These are phyloP conservation scores for Russula earlei DNA, from an alignment of 768 basidiomycete species.

Conservation along the genomic window DNA sequence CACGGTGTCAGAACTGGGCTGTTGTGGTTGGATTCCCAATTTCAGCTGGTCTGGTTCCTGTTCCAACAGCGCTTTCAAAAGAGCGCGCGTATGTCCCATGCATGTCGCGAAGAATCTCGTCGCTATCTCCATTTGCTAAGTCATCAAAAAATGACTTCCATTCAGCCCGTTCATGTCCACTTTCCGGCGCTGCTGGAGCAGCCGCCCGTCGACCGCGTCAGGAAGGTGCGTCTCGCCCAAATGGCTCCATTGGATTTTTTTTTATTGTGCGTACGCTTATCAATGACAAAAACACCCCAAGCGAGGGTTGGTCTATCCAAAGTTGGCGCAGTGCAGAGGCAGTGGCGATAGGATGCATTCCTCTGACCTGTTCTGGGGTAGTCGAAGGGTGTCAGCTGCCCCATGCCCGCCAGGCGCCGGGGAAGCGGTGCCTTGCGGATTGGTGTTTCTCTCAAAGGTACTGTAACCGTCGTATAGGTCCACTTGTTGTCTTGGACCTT, in stretches of 20 bases:
- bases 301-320: conserved; percentile 31
- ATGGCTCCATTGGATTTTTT: conserved; percentile 2
- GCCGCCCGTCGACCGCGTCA: conserved; percentile 28
- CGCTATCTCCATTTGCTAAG: conserved; percentile 15
- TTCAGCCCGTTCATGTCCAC: conserved; percentile 24
- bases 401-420: conserved; percentile 1
- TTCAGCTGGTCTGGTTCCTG: conserved; percentile 2
- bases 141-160: conserved; percentile 16
- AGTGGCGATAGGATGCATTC: conserved; percentile 26
- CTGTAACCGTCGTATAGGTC: not conserved
- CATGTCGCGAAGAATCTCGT: conserved; percentile 8
- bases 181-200: conserved; percentile 27
- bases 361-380: conserved; percentile 34
- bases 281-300: conserved; percentile 10
- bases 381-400: conserved; percentile 25
- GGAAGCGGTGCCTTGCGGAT: not conserved
- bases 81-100: conserved; percentile 5
- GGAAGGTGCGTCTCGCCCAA: conserved; percentile 23
- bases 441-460: conserved; percentile 2
- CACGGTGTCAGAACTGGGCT: conserved; percentile 1
- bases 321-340: conserved; percentile 33
- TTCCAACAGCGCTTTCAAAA: conserved; percentile 1
- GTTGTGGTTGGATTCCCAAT: conserved; percentile 8
- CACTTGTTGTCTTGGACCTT: no score
- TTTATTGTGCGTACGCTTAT: conserved; percentile 10